Percentiles rank a stretch among this genome's conserved stretches.
These are phyloP conservation scores for Fusarium globosum DNA, from an alignment of 2,329 filamentous ascomycete species.

Conservation along the genomic window DNA sequence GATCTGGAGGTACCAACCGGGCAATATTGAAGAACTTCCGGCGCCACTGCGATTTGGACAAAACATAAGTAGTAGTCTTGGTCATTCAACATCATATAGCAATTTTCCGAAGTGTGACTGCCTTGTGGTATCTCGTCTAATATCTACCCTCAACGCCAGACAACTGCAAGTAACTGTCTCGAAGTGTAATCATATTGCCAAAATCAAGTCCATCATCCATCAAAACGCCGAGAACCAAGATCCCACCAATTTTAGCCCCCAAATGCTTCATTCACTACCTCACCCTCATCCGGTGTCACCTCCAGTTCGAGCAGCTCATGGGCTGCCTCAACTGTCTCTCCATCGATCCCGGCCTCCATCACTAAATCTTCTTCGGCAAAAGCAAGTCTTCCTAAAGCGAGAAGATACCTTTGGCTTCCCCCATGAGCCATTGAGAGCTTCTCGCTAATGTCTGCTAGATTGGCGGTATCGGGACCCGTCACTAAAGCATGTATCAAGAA, in stretches of 20 bases:
- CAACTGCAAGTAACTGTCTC: neutral
- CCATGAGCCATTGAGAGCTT: constrained; percentile 78
- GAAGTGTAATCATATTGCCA: neutral
- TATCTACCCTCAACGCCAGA: constrained; percentile 19
- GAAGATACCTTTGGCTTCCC: constrained; percentile 82
- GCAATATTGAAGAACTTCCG: neutral
- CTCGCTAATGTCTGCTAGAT: constrained; percentile 69
- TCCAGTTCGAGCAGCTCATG: constrained; percentile 83
- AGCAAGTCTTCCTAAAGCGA: constrained; percentile 83
- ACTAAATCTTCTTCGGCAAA: constrained; percentile 84
- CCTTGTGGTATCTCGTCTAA: constrained; percentile 26
- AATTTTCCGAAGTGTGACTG: neutral
- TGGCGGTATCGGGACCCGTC: constrained; percentile 59
- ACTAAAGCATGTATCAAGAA: constrained; percentile 64
- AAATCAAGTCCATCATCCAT: constrained; percentile 7
- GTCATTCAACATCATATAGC: neutral
- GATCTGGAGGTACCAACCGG: neutral
- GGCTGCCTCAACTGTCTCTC: constrained; percentile 83
- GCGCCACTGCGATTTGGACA: neutral
- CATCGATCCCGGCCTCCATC: constrained; percentile 79
- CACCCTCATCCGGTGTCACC: constrained; percentile 78
- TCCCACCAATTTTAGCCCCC: constrained; percentile 44
- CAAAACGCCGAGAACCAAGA: constrained; percentile 24
- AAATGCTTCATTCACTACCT: constrained; percentile 57
- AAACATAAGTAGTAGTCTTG: neutral